phyloP scores from a whole-genome alignment of 306 rosid species.

The Prunus kanzakura region DNA sequence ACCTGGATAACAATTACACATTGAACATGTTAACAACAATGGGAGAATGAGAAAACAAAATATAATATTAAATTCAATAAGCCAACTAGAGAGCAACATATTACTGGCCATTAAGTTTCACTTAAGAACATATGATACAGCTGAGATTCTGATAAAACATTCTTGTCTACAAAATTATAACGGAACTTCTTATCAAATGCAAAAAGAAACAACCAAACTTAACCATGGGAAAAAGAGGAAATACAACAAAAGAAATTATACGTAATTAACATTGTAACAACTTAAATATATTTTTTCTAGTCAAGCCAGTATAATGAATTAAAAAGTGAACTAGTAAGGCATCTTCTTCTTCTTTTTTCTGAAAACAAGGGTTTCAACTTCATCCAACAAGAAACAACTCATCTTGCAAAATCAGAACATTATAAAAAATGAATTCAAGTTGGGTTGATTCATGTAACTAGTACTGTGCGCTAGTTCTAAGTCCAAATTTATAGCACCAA shows the following conservation, averaged over 20 bases:
- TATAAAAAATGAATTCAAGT: neutral
- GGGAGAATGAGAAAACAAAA: slow-evolving; percentile 12
- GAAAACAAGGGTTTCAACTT: neutral
- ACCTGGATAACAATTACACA: slow-evolving; percentile 53
- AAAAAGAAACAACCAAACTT: neutral
- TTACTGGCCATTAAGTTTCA: slow-evolving; percentile 7
- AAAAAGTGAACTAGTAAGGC: neutral
- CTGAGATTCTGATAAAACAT: neutral
- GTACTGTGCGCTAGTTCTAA: neutral
- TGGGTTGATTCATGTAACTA: neutral
- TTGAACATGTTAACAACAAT: slow-evolving; percentile 21
- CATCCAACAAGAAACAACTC: neutral
- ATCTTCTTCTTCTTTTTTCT: neutral
- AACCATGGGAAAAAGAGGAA: neutral
- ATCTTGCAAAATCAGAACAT: neutral
- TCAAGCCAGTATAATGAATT: neutral
- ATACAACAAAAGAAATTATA: neutral
- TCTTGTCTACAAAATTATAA: neutral
- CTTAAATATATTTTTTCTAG: neutral
- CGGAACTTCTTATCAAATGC: neutral
- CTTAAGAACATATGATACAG: neutral
- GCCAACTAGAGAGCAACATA: slow-evolving; percentile 6
- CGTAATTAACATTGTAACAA: no score
- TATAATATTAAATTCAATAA: neutral
- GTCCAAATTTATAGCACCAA: neutral